These are phyloP conservation scores for Haplosporangium gracile DNA, from an alignment of 192 early-diverging fungal genomes.

Conservation along the genomic window DNA sequence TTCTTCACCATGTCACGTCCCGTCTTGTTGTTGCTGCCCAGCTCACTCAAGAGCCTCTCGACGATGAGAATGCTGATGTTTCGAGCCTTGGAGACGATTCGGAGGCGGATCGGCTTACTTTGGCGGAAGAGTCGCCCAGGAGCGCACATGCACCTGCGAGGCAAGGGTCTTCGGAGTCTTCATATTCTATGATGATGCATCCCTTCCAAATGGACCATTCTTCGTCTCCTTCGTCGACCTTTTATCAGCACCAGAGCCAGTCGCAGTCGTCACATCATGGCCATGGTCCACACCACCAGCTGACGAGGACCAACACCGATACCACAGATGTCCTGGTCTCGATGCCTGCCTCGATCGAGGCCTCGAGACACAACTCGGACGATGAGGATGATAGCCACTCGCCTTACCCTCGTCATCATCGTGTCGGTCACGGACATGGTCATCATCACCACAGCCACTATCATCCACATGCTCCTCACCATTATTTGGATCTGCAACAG, in stretches of 20 bases:
- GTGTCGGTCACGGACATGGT: not conserved
- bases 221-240: not conserved
- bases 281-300: not conserved
- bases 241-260: not conserved
- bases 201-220: not conserved
- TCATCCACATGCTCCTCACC: slow-evolving; percentile 13
- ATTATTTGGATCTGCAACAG: slow-evolving; percentile 13
- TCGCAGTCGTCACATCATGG: not conserved
- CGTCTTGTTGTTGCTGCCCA: slow-evolving; percentile 13
- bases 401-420: slow-evolving; percentile 1
- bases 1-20: slow-evolving; percentile 1
- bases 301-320: slow-evolving; percentile 27
- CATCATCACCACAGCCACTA: slow-evolving; percentile 1
- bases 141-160: not conserved
- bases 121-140: not conserved
- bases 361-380: slow-evolving; percentile 26
- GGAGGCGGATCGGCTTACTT: not conserved
- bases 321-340: slow-evolving; percentile 34
- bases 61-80: slow-evolving; percentile 19
- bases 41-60: slow-evolving; percentile 8
- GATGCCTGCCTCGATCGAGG: slow-evolving; percentile 21
- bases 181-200: not conserved
- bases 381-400: slow-evolving; percentile 20
- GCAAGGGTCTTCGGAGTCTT: not conserved
- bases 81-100: slow-evolving; percentile 14